phyloP scores from a whole-genome alignment of 306 rosid species.

The Dicorynia guianensis region DNA sequence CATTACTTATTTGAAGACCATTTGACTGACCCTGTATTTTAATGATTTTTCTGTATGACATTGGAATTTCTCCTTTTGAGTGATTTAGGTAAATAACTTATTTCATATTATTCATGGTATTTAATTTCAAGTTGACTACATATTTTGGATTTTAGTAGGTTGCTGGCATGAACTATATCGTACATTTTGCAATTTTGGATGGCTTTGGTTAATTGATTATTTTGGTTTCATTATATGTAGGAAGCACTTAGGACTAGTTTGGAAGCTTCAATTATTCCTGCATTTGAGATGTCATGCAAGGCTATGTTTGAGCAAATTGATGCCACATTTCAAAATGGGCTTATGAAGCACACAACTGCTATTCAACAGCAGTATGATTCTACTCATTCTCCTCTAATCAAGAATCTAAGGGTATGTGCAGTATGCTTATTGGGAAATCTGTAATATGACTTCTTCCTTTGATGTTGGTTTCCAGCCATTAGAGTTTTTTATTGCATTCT shows the following conservation, averaged over 20 bases:
- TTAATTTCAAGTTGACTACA: slow-evolving; percentile 21
- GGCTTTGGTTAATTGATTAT: slow-evolving; percentile 38
- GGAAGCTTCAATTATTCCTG: slow-evolving; percentile 69
- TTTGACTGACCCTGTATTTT: slow-evolving; percentile 19
- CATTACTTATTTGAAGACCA: slow-evolving; percentile 18
- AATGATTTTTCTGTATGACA: neutral
- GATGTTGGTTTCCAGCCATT: slow-evolving; percentile 6
- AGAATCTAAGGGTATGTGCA: slow-evolving; percentile 66
- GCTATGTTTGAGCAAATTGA: slow-evolving; percentile 77
- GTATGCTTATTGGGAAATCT: slow-evolving; percentile 31
- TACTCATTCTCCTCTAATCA: slow-evolving; percentile 66
- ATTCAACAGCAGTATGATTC: slow-evolving; percentile 76
- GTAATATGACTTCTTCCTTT: slow-evolving; percentile 1
- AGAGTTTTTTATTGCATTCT: slow-evolving; percentile 18
- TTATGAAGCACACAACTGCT: slow-evolving; percentile 55
- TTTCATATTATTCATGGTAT: neutral
- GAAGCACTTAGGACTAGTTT: slow-evolving; percentile 67
- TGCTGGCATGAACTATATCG: slow-evolving; percentile 26
- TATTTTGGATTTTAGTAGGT: slow-evolving; percentile 30
- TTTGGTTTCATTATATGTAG: slow-evolving; percentile 47
- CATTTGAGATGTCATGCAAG: slow-evolving; percentile 74
- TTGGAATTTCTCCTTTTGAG: neutral
- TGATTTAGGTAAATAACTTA: neutral
- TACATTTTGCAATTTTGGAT: slow-evolving; percentile 12
- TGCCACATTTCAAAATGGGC: slow-evolving; percentile 66